These are phyloP conservation scores for Colletotrichum tropicale DNA, from an alignment of 2,329 filamentous ascomycete genomes.

Conservation along the genomic window DNA sequence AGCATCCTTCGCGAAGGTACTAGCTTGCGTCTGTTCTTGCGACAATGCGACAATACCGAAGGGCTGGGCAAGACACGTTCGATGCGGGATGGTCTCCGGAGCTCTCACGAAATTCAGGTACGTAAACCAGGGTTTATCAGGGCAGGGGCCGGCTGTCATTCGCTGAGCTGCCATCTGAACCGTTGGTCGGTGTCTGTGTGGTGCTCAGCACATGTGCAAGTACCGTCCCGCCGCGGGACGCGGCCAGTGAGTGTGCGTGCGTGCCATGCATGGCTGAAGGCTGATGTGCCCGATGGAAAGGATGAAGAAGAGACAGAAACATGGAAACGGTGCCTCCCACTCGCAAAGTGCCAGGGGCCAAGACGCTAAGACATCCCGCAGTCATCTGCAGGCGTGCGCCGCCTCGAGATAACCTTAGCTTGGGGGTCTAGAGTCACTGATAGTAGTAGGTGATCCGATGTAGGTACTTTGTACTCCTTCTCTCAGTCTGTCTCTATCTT, in stretches of 20 bases:
- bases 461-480: neutral
- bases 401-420: conserved; percentile 8
- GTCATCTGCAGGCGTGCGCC: neutral
- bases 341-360: neutral
- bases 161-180: conserved; percentile 17
- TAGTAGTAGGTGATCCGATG: neutral
- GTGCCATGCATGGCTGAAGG: neutral
- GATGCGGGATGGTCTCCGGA: conserved; percentile 2
- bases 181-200: conserved; percentile 3
- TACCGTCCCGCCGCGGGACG: neutral
- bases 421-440: neutral
- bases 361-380: conserved; percentile 13
- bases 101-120: conserved; percentile 39
- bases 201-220: neutral
- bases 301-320: neutral
- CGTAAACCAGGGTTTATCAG: conserved; percentile 31
- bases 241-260: neutral
- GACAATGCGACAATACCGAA: neutral
- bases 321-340: neutral
- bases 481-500: neutral
- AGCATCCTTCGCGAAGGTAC: neutral
- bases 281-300: neutral
- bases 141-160: conserved; percentile 19
- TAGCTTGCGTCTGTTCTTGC: neutral
- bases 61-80: neutral